Percentiles rank a stretch among this genome's conserved stretches.
Evolutionary conservation across 2,329 filamentous ascomycete species (phyloP).

Genomic region (Ascocoryne sarcoides): DNA sequence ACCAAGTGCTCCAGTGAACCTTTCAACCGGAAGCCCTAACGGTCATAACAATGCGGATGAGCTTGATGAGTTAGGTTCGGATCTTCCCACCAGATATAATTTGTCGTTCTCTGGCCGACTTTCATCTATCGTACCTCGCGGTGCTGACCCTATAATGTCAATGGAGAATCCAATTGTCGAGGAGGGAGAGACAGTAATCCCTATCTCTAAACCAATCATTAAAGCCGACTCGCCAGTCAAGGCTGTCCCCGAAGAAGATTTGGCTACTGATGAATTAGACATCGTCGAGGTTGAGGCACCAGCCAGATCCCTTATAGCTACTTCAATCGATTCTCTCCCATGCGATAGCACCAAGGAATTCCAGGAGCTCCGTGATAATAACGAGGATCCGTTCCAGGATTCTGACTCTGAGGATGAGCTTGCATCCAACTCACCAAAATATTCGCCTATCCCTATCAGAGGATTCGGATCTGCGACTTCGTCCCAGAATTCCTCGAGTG

Average conservation of each 20-base stretch:
- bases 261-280: slow-evolving; percentile 13
- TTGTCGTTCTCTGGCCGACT: slow-evolving; percentile 30
- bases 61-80: neutral
- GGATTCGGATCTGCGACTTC: slow-evolving; percentile 24
- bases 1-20: slow-evolving; percentile 8
- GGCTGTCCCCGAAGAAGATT: slow-evolving; percentile 5
- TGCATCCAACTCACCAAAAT: slow-evolving; percentile 26
- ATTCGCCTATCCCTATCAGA: slow-evolving; percentile 16
- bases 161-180: slow-evolving; percentile 1
- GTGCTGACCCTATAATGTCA: slow-evolving; percentile 23
- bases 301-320: slow-evolving; percentile 13
- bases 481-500: slow-evolving; percentile 26
- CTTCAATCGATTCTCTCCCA: slow-evolving; percentile 19
- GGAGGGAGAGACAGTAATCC: neutral
- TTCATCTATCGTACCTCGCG: slow-evolving; percentile 32
- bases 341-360: slow-evolving; percentile 25
- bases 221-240: neutral
- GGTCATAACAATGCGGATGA: neutral
- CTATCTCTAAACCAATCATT: neutral
- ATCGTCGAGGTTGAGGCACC: slow-evolving; percentile 8
- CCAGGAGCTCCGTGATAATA: slow-evolving; percentile 39
- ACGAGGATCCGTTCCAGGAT: slow-evolving; percentile 38
- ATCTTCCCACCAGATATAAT: neutral
- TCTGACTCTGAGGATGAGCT: slow-evolving; percentile 50
- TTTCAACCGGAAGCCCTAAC: slow-evolving; percentile 5